A percentile compares a stretch with the other conserved stretches of the same genome.
phyloP scores from a whole-genome alignment of 116 monocot species.

The Papilionanthe hybrid region DNA sequence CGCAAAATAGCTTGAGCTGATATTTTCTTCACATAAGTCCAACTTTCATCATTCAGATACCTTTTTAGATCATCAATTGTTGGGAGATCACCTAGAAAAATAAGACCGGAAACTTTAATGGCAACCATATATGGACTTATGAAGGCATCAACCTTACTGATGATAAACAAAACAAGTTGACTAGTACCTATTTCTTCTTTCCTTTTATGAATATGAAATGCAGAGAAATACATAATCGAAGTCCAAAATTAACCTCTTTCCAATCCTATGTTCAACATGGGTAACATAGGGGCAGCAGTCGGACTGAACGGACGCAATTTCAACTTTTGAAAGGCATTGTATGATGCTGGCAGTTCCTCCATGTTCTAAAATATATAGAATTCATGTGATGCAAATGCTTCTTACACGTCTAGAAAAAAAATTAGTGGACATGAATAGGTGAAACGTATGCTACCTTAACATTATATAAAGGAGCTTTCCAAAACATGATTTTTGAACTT shows the following conservation, averaged over 20 bases:
- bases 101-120: slow-evolving; percentile 10
- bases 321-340: slow-evolving; percentile 56
- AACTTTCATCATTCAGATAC: slow-evolving; percentile 41
- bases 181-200: background rate
- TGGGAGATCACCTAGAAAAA: slow-evolving; percentile 61
- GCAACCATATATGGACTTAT: background rate
- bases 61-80: slow-evolving; percentile 57
- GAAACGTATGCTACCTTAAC: slow-evolving; percentile 42
- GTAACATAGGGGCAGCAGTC: slow-evolving; percentile 44
- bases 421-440: slow-evolving; percentile 7
- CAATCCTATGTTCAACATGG: slow-evolving; percentile 43
- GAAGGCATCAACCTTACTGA: background rate
- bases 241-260: slow-evolving; percentile 35
- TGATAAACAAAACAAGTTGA: background rate
- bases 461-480: slow-evolving; percentile 79
- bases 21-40: slow-evolving; percentile 48
- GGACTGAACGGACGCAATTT: slow-evolving; percentile 37
- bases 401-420: background rate
- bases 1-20: slow-evolving; percentile 48
- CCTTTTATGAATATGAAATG: background rate
- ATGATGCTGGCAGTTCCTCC: slow-evolving; percentile 55
- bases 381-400: background rate
- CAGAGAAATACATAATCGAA: slow-evolving; percentile 3
- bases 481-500: slow-evolving; percentile 47
- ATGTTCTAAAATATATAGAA: slow-evolving; percentile 42